These are phyloP conservation scores for Corymbia maculata DNA, from an alignment of 345 rosid species.

Conservation along the genomic window DNA sequence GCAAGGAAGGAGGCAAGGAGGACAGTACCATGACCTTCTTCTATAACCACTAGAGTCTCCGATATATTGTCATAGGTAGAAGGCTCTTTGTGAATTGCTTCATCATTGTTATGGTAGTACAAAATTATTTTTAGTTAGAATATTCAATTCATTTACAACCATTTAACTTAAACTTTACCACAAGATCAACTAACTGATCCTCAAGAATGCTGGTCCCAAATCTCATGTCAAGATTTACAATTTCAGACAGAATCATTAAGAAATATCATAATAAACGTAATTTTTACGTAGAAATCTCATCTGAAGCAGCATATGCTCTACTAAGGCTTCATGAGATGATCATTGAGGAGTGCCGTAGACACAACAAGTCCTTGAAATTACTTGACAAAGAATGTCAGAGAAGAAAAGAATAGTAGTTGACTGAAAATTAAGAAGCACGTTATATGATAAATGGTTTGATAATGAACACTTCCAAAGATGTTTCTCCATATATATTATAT, in stretches of 20 bases:
- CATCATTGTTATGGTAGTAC: slow-evolving; percentile 1
- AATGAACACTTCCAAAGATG: no score
- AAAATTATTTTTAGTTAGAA: neutral
- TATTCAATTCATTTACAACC: neutral
- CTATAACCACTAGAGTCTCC: slow-evolving; percentile 27
- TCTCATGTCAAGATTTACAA: neutral
- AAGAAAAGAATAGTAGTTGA: neutral
- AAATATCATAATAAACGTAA: neutral
- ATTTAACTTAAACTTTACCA: neutral
- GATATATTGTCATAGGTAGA: slow-evolving; percentile 14
- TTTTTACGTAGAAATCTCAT: neutral
- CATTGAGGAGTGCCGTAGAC: neutral
- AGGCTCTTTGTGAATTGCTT: no score
- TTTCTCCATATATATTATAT: no score
- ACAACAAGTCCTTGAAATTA: neutral
- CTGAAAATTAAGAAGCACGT: neutral
- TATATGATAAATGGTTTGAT: no score
- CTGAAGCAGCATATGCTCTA: neutral
- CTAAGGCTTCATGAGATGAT: neutral
- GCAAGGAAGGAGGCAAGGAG: neutral
- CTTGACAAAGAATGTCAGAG: neutral
- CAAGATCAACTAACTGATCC: neutral
- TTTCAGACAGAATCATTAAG: neutral
- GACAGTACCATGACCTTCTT: slow-evolving; percentile 30
- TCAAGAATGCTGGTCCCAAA: neutral